Conservation (phyloP, 2,329 filamentous ascomycete species). For the Lachnellula arida region DNA sequence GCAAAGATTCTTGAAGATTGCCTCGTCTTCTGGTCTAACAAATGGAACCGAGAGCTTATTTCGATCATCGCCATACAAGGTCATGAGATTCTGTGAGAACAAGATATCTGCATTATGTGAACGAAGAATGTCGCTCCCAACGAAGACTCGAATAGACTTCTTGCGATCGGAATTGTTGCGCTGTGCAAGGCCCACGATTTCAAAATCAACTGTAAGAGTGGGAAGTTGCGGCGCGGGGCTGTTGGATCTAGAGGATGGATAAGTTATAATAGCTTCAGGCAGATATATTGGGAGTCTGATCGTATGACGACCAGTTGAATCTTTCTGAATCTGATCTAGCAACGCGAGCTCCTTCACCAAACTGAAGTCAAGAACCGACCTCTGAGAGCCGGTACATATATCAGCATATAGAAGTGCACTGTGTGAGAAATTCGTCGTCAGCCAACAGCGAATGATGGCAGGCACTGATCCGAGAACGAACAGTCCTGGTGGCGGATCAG, state of each 20-base stretch:
- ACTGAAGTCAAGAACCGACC: conserved; percentile 72
- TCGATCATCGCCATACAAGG: conserved; percentile 78
- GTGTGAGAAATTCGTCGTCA: conserved; percentile 86
- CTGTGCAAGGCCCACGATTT: conserved; percentile 58
- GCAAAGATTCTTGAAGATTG: conserved; percentile 69
- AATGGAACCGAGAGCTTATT: conserved; percentile 88
- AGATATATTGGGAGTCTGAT: conserved; percentile 82
- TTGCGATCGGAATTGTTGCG: conserved; percentile 45
- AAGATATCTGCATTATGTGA: conserved; percentile 85
- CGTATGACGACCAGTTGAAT: conserved; percentile 60
- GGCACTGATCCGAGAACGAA: conserved; percentile 85
- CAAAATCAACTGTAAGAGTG: conserved; percentile 73
- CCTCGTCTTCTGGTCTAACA: conserved; percentile 85
- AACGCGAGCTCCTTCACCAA: conserved; percentile 73
- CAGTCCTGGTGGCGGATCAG: conserved; percentile 74
- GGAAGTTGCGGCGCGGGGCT: conserved; percentile 78
- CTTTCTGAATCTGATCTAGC: conserved; percentile 58
- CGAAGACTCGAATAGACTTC: conserved; percentile 74
- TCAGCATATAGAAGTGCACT: conserved; percentile 85
- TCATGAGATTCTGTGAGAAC: conserved; percentile 87
- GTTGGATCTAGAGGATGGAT: conserved; percentile 65
- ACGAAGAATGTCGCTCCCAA: conserved; percentile 84
- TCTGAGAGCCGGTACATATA: conserved; percentile 86
- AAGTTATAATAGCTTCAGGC: conserved; percentile 80
- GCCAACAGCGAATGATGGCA: conserved; percentile 92